Percentiles rank a stretch among this genome's conserved stretches.
phyloP scores from a whole-genome alignment of 306 rosid species.

The Medicago truncatula region DNA sequence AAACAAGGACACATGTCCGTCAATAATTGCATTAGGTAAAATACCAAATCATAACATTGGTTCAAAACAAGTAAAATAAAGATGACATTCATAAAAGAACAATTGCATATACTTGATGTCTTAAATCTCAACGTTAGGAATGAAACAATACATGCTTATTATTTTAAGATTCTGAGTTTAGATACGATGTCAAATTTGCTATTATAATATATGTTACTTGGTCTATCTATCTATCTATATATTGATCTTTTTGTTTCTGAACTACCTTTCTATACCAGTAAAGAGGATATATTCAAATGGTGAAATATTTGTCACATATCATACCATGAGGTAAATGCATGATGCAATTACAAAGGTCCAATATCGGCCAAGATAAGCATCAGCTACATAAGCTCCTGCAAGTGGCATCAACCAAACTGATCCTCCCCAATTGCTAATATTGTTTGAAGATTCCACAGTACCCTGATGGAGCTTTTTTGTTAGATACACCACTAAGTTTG shows the following conservation, averaged over 20 bases:
- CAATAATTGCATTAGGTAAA: neutral
- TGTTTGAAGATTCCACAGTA: conserved; percentile 67
- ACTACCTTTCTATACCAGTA: too few species aligned
- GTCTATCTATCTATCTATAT: too few species aligned
- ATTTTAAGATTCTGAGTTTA: too few species aligned
- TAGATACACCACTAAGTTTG: conserved; percentile 72
- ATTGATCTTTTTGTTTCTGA: too few species aligned
- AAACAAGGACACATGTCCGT: neutral
- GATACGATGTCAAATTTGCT: too few species aligned
- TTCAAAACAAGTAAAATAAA: conserved; percentile 6
- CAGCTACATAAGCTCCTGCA: conserved; percentile 72
- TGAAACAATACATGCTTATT: too few species aligned
- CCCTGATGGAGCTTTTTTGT: conserved; percentile 69
- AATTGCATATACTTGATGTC: neutral
- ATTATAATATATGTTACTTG: too few species aligned
- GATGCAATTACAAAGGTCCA: conserved; percentile 68
- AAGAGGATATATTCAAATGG: neutral
- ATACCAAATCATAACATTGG: neutral
- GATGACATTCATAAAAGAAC: neutral
- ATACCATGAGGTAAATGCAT: conserved; percentile 64
- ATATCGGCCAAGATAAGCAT: conserved; percentile 71
- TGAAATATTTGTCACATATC: conserved; percentile 4
- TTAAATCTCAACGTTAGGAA: too few species aligned
- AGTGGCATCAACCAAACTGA: conserved; percentile 71
- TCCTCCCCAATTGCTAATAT: conserved; percentile 78